Conservation (phyloP, 495 filamentous ascomycete genomes). For the Daldinia caldariorum region DNA sequence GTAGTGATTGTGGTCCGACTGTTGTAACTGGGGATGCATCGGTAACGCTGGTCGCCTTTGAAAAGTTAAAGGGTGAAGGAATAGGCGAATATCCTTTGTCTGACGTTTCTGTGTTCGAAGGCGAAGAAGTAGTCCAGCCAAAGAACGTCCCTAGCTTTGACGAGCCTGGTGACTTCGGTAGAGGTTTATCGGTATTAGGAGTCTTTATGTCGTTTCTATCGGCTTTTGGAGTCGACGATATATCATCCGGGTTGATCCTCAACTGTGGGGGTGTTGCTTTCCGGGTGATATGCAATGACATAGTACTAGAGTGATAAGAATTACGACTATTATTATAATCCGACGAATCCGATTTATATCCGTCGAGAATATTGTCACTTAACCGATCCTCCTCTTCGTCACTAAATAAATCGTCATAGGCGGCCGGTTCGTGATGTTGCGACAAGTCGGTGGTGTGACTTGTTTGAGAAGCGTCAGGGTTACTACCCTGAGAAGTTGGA, state of each 20-base stretch:
- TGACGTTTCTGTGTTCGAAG: conserved; percentile 60
- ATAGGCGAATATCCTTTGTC: conserved; percentile 62
- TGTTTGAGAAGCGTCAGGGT: conserved; percentile 54
- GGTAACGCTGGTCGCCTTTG: conserved; percentile 49
- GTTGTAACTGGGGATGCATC: conserved; percentile 55
- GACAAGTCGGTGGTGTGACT: conserved; percentile 35
- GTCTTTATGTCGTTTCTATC: conserved; percentile 44
- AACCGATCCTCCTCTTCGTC: conserved; percentile 50
- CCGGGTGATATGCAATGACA: conserved; percentile 55
- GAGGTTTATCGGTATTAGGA: conserved; percentile 59
- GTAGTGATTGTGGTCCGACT: conserved; percentile 49
- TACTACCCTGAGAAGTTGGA: conserved; percentile 49
- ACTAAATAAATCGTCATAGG: conserved; percentile 52
- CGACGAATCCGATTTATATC: conserved; percentile 48
- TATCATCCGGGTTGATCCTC: conserved; percentile 51
- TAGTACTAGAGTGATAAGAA: conserved; percentile 49
- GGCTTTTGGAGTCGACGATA: conserved; percentile 36
- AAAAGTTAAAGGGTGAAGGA: conserved; percentile 55
- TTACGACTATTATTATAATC: conserved; percentile 41
- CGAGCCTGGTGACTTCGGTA: conserved; percentile 62
- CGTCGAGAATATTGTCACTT: conserved; percentile 48
- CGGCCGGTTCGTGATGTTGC: conserved; percentile 37
- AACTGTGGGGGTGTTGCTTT: conserved; percentile 63
- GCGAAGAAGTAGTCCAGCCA: conserved; percentile 59
- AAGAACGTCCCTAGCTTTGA: conserved; percentile 64